Conservation (phyloP, 2,329 filamentous ascomycete species). For the Fusarium poae region DNA sequence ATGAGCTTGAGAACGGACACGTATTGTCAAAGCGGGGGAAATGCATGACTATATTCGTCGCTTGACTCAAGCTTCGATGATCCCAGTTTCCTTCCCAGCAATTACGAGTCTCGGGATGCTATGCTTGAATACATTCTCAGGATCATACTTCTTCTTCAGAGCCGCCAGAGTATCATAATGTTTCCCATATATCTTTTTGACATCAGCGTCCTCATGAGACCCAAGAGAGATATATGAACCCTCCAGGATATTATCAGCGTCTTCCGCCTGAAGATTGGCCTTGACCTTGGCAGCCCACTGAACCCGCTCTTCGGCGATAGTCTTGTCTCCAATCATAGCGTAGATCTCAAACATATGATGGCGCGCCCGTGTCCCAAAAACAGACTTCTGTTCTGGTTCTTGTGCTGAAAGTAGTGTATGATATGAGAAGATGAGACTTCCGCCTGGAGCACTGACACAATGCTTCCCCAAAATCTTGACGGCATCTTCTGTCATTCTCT, state of each 20-base stretch:
- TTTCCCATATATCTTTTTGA: constrained; percentile 7
- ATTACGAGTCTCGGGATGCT: background rate
- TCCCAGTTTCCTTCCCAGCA: background rate
- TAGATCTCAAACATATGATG: constrained; percentile 30
- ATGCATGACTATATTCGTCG: background rate
- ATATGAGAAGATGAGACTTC: background rate
- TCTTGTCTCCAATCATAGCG: background rate
- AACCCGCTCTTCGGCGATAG: background rate
- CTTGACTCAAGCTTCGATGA: background rate
- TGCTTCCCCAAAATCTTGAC: background rate
- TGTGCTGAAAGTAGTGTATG: background rate
- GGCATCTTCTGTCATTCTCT: rapidly evolving
- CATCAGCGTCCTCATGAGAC: background rate
- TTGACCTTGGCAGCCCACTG: constrained; percentile 6
- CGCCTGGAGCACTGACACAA: background rate
- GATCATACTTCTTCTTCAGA: background rate
- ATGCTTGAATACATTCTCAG: constrained; percentile 7
- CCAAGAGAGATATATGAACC: constrained; percentile 13
- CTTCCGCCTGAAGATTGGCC: background rate
- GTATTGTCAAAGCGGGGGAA: no score
- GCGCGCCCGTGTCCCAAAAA: background rate
- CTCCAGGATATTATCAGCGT: constrained; percentile 6
- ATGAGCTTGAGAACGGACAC: background rate
- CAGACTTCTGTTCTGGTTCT: background rate
- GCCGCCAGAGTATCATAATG: background rate